Conservation (phyloP, 768 basidiomycete genomes). For the Amyloporia xantha region DNA sequence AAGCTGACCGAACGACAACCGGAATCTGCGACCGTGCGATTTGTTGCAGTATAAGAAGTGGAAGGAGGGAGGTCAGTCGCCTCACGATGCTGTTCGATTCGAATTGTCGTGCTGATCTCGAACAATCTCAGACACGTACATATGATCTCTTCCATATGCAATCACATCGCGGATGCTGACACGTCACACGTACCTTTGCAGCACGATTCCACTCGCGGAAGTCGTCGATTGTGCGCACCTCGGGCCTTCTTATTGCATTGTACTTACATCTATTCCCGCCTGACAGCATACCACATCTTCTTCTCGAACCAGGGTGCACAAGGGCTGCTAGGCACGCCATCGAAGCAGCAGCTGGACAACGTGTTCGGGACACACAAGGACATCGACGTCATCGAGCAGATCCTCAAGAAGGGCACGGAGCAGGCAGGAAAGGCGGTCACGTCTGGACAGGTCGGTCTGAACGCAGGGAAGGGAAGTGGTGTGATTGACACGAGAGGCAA, state of each 20-base stretch:
- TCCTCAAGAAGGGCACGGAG: constrained; percentile 60
- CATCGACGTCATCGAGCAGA: constrained; percentile 47
- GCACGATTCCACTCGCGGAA: constrained; percentile 61
- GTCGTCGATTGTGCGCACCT: constrained; percentile 71
- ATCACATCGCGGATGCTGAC: too few relatives aligned
- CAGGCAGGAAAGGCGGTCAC: constrained; percentile 45
- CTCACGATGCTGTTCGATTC: constrained; percentile 12
- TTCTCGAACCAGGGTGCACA: constrained; percentile 68
- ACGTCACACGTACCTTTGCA: too few relatives aligned
- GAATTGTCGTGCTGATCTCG: constrained; percentile 8
- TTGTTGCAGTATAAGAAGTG: constrained; percentile 63
- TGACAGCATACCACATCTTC: constrained; percentile 64
- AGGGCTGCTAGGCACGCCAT: constrained; percentile 66
- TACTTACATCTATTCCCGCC: constrained; percentile 1
- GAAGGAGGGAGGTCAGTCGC: constrained; percentile 68
- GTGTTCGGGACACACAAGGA: constrained; percentile 63
- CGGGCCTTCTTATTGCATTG: background rate
- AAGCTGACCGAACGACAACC: too few relatives aligned
- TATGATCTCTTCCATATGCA: constrained; percentile 11
- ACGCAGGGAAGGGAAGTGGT: constrained; percentile 28
- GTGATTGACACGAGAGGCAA: constrained; percentile 35
- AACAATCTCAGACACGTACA: constrained; percentile 57
- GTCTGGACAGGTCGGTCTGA: constrained; percentile 17
- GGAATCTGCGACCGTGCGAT: too few relatives aligned
- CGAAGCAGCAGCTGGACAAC: constrained; percentile 79